These are phyloP conservation scores for Lyophyllum atratum DNA, from an alignment of 768 basidiomycete species.

Conservation along the genomic window DNA sequence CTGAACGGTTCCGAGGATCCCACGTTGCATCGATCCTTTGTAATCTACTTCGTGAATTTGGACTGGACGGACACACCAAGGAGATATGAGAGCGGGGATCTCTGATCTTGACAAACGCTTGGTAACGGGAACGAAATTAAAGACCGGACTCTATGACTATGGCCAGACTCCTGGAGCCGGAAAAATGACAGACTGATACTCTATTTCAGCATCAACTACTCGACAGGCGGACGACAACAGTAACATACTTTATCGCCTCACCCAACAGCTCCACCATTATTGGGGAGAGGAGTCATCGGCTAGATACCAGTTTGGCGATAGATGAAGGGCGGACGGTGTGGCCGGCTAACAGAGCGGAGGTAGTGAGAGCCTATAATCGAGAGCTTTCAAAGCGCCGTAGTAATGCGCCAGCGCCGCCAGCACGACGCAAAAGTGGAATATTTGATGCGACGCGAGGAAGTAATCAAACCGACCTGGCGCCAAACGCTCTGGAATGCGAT, in stretches of 20 bases:
- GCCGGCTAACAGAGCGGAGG: conserved; percentile 23
- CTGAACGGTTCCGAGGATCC: conserved; percentile 26
- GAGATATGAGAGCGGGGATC: background rate
- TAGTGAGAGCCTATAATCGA: conserved; percentile 59
- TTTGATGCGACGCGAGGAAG: conserved; percentile 82
- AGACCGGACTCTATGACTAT: background rate
- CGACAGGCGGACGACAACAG: conserved; percentile 5
- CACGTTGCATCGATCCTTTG: conserved; percentile 29
- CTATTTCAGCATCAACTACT: background rate
- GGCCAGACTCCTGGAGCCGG: background rate
- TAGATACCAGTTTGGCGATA: background rate
- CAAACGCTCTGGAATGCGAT: conserved; percentile 77
- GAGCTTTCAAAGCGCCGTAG: conserved; percentile 51
- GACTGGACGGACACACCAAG: background rate
- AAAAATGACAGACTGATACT: background rate
- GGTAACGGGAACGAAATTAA: background rate
- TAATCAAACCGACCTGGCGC: conserved; percentile 79
- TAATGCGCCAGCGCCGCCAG: conserved; percentile 73
- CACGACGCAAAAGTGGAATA: conserved; percentile 84
- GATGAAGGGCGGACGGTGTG: background rate
- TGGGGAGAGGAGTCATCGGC: background rate
- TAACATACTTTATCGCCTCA: conserved; percentile 2
- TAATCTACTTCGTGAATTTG: background rate
- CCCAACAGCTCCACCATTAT: background rate
- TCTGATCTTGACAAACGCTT: background rate